These are phyloP conservation scores for Calonectria montana DNA, from an alignment of 2,329 filamentous ascomycete genomes.

Conservation along the genomic window DNA sequence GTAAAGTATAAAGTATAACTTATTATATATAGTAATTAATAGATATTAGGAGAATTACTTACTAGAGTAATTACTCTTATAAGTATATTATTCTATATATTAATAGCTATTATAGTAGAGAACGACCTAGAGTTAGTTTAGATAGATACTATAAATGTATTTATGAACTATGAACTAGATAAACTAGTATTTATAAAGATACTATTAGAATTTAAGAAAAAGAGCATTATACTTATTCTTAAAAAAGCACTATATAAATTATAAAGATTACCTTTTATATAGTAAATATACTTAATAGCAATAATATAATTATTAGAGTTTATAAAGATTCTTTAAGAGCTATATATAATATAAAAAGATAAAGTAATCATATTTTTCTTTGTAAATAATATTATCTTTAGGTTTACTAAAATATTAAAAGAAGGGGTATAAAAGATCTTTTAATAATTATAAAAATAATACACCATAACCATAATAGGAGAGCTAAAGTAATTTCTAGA, in stretches of 20 bases:
- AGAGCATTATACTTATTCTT: not conserved
- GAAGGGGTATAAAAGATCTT: not conserved
- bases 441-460: slow-evolving; percentile 14
- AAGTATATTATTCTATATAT: not conserved
- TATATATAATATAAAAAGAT: not conserved
- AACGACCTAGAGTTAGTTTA: not conserved
- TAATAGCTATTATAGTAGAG: not conserved
- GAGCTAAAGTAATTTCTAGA: not conserved
- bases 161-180: not conserved
- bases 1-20: not conserved
- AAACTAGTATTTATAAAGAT: not conserved
- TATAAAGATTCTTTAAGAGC: not conserved
- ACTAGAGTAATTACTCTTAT: not conserved
- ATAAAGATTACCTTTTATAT: not conserved
- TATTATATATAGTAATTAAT: not conserved
- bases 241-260: not conserved
- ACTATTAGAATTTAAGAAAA: not conserved
- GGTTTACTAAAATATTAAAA: not conserved
- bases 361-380: not conserved
- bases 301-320: not conserved
- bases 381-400: not conserved
- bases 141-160: not conserved
- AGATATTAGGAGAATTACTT: not conserved
- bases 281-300: not conserved
- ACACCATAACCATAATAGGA: not conserved